These are phyloP conservation scores for Fraxinus americana DNA, from an alignment of 257 asterid genomes.

Conservation along the genomic window DNA sequence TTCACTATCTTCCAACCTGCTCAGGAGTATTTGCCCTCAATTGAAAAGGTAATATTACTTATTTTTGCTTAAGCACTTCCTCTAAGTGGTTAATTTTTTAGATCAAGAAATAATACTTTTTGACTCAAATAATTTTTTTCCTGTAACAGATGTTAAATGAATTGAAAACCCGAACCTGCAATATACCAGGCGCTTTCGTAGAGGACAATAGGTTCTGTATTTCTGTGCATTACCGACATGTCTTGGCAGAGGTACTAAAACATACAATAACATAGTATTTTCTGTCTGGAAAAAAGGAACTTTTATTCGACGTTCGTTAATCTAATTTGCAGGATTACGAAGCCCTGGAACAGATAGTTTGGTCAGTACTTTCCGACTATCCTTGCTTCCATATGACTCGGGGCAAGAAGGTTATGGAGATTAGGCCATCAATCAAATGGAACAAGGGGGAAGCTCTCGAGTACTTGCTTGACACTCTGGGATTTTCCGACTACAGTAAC, in stretches of 20 bases:
- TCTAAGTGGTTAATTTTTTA: too few relatives aligned
- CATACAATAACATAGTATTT: not conserved
- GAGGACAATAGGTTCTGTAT: conserved; percentile 86
- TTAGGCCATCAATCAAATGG: conserved; percentile 84
- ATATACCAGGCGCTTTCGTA: conserved; percentile 60
- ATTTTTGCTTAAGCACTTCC: not conserved
- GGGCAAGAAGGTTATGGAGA: conserved; percentile 81
- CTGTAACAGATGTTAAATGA: conserved; percentile 56
- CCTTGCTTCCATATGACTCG: conserved; percentile 55
- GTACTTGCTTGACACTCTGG: conserved; percentile 64
- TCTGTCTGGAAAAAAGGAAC: not conserved
- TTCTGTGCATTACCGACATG: conserved; percentile 86
- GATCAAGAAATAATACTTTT: too few relatives aligned
- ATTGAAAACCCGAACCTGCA: conserved; percentile 41
- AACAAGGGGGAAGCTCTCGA: conserved; percentile 76
- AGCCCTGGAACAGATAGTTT: conserved; percentile 48
- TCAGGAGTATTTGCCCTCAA: conserved; percentile 63
- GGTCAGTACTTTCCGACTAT: conserved; percentile 36
- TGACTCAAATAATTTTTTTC: not conserved
- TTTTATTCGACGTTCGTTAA: not conserved
- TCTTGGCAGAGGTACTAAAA: conserved; percentile 49
- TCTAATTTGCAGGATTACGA: conserved; percentile 52
- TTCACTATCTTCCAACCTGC: conserved; percentile 83
- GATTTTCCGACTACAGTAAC: conserved; percentile 41
- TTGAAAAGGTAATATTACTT: conserved; percentile 46